phyloP scores from a whole-genome alignment of 768 basidiomycete species.

The Xerocomus brunneocitrinus region DNA sequence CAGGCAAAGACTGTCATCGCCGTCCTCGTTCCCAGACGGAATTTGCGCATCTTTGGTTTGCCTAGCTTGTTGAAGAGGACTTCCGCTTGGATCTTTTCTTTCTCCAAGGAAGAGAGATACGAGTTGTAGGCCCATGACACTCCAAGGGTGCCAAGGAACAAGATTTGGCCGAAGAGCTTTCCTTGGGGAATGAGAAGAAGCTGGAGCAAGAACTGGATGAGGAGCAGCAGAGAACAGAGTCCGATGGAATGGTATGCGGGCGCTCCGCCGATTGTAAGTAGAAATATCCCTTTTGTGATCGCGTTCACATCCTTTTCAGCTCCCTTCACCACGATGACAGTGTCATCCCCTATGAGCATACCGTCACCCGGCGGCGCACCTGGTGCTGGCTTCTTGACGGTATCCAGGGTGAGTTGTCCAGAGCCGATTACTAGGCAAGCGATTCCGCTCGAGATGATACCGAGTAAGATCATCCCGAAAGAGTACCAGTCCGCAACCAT shows the following conservation, averaged over 20 bases:
- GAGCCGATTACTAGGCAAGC: conserved; percentile 29
- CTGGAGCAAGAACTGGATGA: conserved; percentile 32
- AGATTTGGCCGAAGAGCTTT: conserved; percentile 31
- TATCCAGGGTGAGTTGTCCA: conserved; percentile 19
- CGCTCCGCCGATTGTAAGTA: conserved; percentile 12
- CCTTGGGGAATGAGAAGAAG: conserved; percentile 34
- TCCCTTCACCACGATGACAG: conserved; percentile 30
- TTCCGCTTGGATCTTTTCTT: conserved; percentile 24
- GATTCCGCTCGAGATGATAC: conserved; percentile 31
- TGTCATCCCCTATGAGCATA: conserved; percentile 21
- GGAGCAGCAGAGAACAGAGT: conserved; percentile 29
- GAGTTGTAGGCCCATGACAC: conserved; percentile 35
- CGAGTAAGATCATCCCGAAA: conserved; percentile 32
- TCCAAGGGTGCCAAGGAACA: conserved; percentile 31
- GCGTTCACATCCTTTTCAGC: conserved; percentile 28
- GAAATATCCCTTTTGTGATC: conserved; percentile 31
- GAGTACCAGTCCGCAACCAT: conserved; percentile 27
- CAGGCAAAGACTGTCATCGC: conserved; percentile 23
- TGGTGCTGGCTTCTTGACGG: conserved; percentile 16
- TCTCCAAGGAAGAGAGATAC: conserved; percentile 36
- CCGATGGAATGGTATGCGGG: conserved; percentile 22
- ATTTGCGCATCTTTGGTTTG: conserved; percentile 15
- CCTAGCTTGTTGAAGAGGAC: conserved; percentile 16
- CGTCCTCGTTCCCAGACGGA: conserved; percentile 21
- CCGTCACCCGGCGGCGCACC: conserved; percentile 31